A percentile compares a stretch with the other conserved stretches of the same genome.
phyloP scores from a whole-genome alignment of 768 basidiomycete genomes.

The Phylloporus arenicola region DNA sequence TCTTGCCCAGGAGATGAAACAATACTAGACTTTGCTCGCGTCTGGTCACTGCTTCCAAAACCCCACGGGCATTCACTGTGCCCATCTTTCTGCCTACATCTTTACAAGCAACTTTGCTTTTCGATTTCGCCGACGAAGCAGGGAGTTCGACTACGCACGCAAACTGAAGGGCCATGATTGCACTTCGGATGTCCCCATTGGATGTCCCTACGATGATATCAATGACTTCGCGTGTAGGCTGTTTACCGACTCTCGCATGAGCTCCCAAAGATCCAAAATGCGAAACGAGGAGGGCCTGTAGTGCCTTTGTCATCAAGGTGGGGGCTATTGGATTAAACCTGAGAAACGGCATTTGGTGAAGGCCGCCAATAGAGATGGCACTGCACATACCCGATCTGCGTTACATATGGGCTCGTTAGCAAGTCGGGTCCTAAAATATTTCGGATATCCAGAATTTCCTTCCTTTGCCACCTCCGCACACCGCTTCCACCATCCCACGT shows the following conservation, averaged over 20 bases:
- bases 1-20: constrained; percentile 91
- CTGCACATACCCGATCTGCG: constrained; percentile 64
- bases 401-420: constrained; percentile 66
- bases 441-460: constrained; percentile 58
- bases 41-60: constrained; percentile 71
- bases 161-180: constrained; percentile 91
- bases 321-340: constrained; percentile 93
- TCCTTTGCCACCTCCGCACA: constrained; percentile 43
- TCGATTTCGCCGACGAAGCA: constrained; percentile 11
- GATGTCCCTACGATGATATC: constrained; percentile 74
- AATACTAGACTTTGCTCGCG: constrained; percentile 82
- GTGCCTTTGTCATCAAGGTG: constrained; percentile 76
- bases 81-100: constrained; percentile 14
- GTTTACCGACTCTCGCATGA: constrained; percentile 14
- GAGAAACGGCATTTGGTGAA: constrained; percentile 3
- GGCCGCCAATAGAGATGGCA: background rate
- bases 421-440: constrained; percentile 67
- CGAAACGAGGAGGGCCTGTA: constrained; percentile 51
- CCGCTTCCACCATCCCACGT: constrained; percentile 41
- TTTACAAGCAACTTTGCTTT: constrained; percentile 31
- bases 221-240: constrained; percentile 60
- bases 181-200: constrained; percentile 90
- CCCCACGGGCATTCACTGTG: constrained; percentile 23
- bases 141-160: constrained; percentile 47
- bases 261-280: constrained; percentile 38